Percentiles rank a stretch among this genome's conserved stretches.
These are phyloP conservation scores for Fusarium sp. DNA, from an alignment of 2,329 filamentous ascomycete genomes.

Conservation along the genomic window DNA sequence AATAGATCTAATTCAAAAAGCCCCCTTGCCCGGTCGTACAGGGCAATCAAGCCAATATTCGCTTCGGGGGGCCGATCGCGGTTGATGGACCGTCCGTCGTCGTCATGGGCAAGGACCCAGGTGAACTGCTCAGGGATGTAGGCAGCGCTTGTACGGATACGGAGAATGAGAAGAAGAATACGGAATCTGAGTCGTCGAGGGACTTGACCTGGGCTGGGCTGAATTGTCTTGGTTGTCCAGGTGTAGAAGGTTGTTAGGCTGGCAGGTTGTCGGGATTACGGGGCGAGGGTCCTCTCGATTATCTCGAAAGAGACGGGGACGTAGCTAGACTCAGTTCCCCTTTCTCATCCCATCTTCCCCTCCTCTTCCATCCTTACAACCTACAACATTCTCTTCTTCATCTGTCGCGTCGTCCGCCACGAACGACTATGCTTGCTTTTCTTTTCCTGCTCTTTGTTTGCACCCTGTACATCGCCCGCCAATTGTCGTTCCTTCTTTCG, in stretches of 20 bases:
- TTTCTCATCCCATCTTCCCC: constrained; percentile 18
- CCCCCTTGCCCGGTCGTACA: constrained; percentile 32
- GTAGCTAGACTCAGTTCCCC: constrained; percentile 7
- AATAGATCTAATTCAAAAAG: constrained; percentile 17
- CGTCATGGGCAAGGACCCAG: constrained; percentile 6
- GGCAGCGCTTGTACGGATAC: background rate
- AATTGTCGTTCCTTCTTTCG: constrained; percentile 33
- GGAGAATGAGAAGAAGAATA: constrained; percentile 18
- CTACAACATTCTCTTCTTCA: background rate
- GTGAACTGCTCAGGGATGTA: background rate
- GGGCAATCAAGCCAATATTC: constrained; percentile 36
- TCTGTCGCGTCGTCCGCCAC: constrained; percentile 7
- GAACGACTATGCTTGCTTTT: constrained; percentile 40
- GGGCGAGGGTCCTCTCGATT: constrained; percentile 17
- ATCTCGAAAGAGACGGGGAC: constrained; percentile 4
- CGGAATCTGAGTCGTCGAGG: background rate
- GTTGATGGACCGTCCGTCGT: constrained; percentile 26
- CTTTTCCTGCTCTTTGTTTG: constrained; percentile 33
- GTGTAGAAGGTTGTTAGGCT: background rate
- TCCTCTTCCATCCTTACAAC: constrained; percentile 23
- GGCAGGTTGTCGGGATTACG: constrained; percentile 19
- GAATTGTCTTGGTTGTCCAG: constrained; percentile 18
- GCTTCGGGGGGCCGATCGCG: background rate
- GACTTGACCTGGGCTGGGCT: constrained; percentile 1
- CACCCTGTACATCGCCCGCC: constrained; percentile 30